Evolutionary conservation across 257 asterid genomes (phyloP).

Genomic region (Solanum ahanhuiri): DNA sequence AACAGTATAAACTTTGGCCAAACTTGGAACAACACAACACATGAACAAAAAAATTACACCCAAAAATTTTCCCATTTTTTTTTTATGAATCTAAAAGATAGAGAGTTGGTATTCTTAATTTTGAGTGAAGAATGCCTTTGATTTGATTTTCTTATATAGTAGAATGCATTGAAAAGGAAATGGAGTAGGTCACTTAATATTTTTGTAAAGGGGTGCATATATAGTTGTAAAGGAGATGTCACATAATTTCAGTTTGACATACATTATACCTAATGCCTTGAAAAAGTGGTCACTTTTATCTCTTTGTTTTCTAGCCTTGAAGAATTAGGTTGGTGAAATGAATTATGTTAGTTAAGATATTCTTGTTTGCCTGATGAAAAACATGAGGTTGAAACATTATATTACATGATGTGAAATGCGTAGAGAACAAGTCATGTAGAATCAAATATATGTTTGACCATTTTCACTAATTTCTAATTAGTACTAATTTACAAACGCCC

Average conservation of each 20-base stretch:
- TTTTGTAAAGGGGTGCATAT: not conserved
- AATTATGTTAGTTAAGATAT: not conserved
- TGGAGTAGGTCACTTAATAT: conserved; percentile 45
- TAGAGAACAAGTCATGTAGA: not conserved
- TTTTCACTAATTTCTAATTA: not conserved
- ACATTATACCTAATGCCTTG: conserved; percentile 17
- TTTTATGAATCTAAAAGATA: not conserved
- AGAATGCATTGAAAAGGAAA: not conserved
- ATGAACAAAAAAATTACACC: conserved; percentile 10
- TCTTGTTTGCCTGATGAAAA: not conserved
- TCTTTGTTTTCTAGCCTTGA: not conserved
- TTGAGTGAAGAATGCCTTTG: not conserved
- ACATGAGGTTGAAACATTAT: not conserved
- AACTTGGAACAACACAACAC: conserved; percentile 8
- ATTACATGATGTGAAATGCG: not conserved
- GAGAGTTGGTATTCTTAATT: not conserved
- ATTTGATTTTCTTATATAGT: conserved; percentile 14
- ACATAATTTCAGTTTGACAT: conserved; percentile 16
- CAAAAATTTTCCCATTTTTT: conserved; percentile 27
- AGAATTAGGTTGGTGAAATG: not conserved
- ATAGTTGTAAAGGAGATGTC: conserved; percentile 17
- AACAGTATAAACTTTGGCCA: conserved; percentile 45
- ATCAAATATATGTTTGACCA: not conserved
- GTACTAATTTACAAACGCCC: not conserved
- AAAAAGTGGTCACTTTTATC: not conserved